Evolutionary conservation across 106 monocot genomes (phyloP).

Genomic region (Apostasia ramifera): DNA sequence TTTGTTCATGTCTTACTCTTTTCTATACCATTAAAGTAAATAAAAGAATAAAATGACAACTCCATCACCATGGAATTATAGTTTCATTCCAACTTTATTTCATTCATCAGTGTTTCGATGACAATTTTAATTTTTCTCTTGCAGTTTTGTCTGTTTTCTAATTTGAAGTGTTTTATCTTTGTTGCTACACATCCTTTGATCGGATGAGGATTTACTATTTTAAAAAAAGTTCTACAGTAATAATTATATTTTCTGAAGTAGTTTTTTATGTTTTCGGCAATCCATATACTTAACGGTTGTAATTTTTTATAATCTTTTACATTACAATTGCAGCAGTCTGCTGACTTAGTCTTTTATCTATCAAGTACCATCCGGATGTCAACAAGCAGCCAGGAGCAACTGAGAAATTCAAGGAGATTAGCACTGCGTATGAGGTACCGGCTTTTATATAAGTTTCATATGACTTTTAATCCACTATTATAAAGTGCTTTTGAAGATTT

Average conservation of each 20-base stretch:
- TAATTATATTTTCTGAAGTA: neutral
- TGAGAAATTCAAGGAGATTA: constrained; percentile 98
- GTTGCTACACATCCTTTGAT: too few relatives aligned
- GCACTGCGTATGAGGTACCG: constrained; percentile 90
- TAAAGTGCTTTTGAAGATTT: neutral
- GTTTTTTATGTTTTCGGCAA: neutral
- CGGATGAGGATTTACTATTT: too few relatives aligned
- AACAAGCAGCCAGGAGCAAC: constrained; percentile 97
- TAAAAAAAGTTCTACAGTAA: neutral
- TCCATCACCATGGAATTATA: too few relatives aligned
- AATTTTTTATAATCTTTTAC: constrained; percentile 1
- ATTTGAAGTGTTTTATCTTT: too few relatives aligned
- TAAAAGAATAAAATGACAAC: too few relatives aligned
- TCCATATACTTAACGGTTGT: neutral
- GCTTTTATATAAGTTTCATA: constrained; percentile 1
- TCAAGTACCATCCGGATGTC: constrained; percentile 98
- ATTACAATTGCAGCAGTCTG: constrained; percentile 19
- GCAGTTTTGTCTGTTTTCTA: too few relatives aligned
- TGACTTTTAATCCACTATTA: too few relatives aligned
- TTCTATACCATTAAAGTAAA: too few relatives aligned
- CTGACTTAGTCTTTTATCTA: constrained; percentile 34
- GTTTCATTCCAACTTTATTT: too few relatives aligned
- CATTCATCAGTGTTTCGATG: too few relatives aligned
- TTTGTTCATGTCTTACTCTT: too few relatives aligned
- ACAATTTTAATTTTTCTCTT: too few relatives aligned